These are phyloP conservation scores for Suhomyces anneliseae DNA, from an alignment of 1,139 yeast species.

Conservation along the genomic window DNA sequence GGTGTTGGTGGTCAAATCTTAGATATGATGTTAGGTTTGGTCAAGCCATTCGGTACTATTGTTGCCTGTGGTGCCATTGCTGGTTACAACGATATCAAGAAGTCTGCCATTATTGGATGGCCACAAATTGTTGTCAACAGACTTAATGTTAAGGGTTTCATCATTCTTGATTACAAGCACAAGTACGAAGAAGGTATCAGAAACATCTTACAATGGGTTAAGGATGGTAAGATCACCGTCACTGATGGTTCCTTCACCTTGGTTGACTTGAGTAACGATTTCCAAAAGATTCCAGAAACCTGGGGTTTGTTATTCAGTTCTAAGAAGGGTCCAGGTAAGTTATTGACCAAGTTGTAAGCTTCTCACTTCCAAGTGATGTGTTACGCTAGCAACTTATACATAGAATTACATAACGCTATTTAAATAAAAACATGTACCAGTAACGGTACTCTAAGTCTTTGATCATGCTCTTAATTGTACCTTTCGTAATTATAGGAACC, in stretches of 20 bases:
- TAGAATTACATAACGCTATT: no score
- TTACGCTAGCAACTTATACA: not conserved
- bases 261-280: slow-evolving; percentile 33
- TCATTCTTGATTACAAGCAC: slow-evolving; percentile 20
- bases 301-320: slow-evolving; percentile 45
- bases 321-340: slow-evolving; percentile 32
- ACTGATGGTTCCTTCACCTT: slow-evolving; percentile 28
- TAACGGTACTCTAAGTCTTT: no score
- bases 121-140: slow-evolving; percentile 27
- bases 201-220: slow-evolving; percentile 20
- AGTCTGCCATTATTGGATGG: slow-evolving; percentile 25
- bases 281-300: slow-evolving; percentile 39
- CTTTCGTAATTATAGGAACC: no score
- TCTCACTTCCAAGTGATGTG: not conserved
- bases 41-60: slow-evolving; percentile 23
- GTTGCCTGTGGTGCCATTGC: slow-evolving; percentile 34
- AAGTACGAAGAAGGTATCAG: slow-evolving; percentile 13
- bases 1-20: slow-evolving; percentile 26
- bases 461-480: no score
- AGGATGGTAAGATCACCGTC: slow-evolving; percentile 20
- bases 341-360: slow-evolving; percentile 23
- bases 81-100: slow-evolving; percentile 34
- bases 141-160: slow-evolving; percentile 22
- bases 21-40: slow-evolving; percentile 19
- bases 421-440: no score